Conservation (phyloP, 306 rosid species). For the Hippophae rhamnoides region DNA sequence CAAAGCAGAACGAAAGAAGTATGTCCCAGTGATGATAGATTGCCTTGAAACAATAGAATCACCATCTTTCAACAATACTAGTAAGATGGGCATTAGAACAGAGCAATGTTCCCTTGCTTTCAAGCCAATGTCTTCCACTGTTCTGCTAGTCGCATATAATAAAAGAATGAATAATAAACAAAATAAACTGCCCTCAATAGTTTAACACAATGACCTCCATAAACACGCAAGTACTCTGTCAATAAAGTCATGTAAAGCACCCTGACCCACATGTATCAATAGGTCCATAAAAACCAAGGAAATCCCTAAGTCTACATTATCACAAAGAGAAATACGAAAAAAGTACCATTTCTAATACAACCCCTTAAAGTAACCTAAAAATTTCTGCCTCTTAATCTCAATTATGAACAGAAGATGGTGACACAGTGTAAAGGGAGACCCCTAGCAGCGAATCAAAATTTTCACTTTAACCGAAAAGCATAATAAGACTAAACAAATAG, state of each 20-base stretch:
- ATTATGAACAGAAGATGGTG: too few species aligned
- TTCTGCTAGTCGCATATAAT: conserved; percentile 37
- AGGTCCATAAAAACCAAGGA: background rate
- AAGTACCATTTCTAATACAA: too few species aligned
- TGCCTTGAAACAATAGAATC: conserved; percentile 47
- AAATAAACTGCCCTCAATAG: background rate
- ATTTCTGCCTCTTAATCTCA: too few species aligned
- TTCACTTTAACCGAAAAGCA: too few species aligned
- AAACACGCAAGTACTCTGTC: background rate
- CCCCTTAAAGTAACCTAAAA: too few species aligned
- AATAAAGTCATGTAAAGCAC: background rate
- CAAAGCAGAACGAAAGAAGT: conserved; percentile 45
- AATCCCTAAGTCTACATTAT: too few species aligned
- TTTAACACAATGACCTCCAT: background rate
- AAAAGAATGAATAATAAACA: background rate
- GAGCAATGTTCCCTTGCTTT: conserved; percentile 63
- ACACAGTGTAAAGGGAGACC: too few species aligned
- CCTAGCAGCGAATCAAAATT: too few species aligned
- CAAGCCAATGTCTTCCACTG: conserved; percentile 73
- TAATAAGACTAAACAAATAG: too few species aligned
- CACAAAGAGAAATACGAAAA: too few species aligned
- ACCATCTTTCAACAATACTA: conserved; percentile 55
- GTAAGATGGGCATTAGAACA: conserved; percentile 43
- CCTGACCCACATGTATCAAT: background rate
- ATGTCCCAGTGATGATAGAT: conserved; percentile 61